Percentiles rank a stretch among this genome's conserved stretches.
Conservation (phyloP, 768 basidiomycete genomes). For the Hortiboletus campestris region DNA sequence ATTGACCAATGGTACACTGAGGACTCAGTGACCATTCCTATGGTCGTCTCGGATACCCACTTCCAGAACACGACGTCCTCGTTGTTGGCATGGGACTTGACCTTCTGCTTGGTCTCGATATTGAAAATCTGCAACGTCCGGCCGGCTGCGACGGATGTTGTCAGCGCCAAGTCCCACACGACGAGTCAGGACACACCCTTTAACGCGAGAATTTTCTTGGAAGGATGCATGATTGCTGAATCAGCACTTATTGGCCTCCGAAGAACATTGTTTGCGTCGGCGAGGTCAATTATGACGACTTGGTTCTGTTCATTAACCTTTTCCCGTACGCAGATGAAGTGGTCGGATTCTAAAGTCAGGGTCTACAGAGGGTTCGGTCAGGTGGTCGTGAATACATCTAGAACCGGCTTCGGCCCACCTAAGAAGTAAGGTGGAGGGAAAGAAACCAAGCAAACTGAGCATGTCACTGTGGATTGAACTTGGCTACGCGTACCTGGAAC, state of each 20-base stretch:
- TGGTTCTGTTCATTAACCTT: constrained; percentile 94
- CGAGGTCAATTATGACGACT: constrained; percentile 97
- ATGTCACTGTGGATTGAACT: constrained; percentile 11
- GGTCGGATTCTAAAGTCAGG: constrained; percentile 94
- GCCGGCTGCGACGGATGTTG: constrained; percentile 52
- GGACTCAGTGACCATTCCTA: constrained; percentile 94
- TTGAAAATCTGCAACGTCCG: constrained; percentile 98
- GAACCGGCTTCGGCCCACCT: constrained; percentile 19
- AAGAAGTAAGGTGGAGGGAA: not conserved
- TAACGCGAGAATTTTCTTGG: constrained; percentile 93
- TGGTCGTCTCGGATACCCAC: constrained; percentile 88
- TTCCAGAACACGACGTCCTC: constrained; percentile 99
- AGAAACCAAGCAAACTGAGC: constrained; percentile 16
- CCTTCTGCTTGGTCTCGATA: constrained; percentile 95
- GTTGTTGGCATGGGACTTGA: constrained; percentile 90
- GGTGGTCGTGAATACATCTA: not conserved
- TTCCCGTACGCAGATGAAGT: constrained; percentile 97
- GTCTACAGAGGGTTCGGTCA: constrained; percentile 48
- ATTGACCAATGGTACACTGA: constrained; percentile 93
- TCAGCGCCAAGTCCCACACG: constrained; percentile 1
- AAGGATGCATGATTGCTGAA: constrained; percentile 97
- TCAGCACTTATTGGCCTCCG: constrained; percentile 97
- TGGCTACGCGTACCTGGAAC: constrained; percentile 74
- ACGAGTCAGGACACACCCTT: constrained; percentile 53
- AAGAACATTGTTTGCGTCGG: constrained; percentile 96